Conservation (phyloP, 2,329 filamentous ascomycete species). For the Acrocalymma vagum region DNA sequence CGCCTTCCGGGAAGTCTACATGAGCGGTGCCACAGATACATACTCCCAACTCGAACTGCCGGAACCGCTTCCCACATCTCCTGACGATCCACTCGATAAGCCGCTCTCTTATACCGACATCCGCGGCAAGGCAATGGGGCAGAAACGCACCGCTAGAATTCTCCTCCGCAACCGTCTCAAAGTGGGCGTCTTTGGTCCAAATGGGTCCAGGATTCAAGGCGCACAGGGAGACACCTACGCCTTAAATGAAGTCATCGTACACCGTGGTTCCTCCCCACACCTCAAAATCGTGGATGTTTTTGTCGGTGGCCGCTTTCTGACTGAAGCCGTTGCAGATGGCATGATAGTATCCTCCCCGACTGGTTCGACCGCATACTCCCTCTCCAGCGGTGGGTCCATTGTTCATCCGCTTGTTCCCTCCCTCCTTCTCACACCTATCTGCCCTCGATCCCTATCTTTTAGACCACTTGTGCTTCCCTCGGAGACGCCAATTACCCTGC, state of each 20-base stretch:
- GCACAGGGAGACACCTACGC: conserved; percentile 64
- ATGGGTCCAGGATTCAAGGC: conserved; percentile 61
- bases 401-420: conserved; percentile 92
- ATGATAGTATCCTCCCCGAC: conserved; percentile 95
- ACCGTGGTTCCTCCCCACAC: conserved; percentile 89
- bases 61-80: conserved; percentile 76
- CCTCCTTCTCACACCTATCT: conserved; percentile 91
- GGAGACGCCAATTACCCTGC: conserved; percentile 82
- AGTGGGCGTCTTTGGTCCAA: conserved; percentile 80
- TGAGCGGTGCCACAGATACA: conserved; percentile 70
- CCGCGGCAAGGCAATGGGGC: conserved; percentile 82
- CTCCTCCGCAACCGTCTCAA: conserved; percentile 86
- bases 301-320: conserved; percentile 87
- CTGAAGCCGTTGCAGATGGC: conserved; percentile 92
- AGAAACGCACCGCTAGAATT: conserved; percentile 77
- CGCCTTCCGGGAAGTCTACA: conserved; percentile 91
- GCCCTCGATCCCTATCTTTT: conserved; percentile 90
- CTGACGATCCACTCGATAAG: conserved; percentile 41
- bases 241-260: conserved; percentile 94
- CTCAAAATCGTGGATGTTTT: conserved; percentile 91
- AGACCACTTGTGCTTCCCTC: conserved; percentile 88
- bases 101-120: conserved; percentile 71
- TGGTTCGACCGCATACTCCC: conserved; percentile 91
- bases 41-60: conserved; percentile 69
- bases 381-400: conserved; percentile 92